These are phyloP conservation scores for Parachlorella kessleri DNA, from an alignment of 139 green algal species.

Conservation along the genomic window DNA sequence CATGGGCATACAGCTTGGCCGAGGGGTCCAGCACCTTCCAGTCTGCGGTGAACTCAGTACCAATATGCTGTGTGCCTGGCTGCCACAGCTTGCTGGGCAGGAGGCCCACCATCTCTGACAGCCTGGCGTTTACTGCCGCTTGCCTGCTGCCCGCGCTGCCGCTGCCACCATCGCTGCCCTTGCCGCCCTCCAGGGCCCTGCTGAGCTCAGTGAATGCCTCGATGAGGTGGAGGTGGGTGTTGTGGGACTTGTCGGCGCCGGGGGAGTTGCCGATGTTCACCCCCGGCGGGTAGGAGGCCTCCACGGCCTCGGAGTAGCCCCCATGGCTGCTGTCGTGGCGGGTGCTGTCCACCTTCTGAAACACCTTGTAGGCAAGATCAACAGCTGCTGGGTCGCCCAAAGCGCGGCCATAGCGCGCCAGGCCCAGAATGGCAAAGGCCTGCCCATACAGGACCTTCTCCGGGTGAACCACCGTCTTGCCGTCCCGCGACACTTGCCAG, in stretches of 20 bases:
- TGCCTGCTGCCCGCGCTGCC: too few relatives aligned
- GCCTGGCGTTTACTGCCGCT: too few relatives aligned
- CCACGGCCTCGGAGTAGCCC: not conserved
- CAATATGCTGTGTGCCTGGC: not conserved
- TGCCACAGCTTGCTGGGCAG: not conserved
- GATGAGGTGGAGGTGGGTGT: not conserved
- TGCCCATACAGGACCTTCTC: not conserved
- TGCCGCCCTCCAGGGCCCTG: not conserved
- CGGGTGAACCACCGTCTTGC: not conserved
- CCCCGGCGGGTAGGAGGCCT: not conserved
- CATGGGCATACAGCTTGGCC: not conserved
- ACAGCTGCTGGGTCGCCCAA: not conserved
- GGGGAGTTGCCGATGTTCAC: not conserved
- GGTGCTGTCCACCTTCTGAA: not conserved
- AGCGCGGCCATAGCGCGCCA: not conserved
- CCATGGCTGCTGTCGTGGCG: not conserved
- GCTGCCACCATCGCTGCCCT: too few relatives aligned
- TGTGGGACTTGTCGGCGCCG: not conserved
- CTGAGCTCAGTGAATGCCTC: slow-evolving; percentile 2
- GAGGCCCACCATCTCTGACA: slow-evolving; percentile 5
- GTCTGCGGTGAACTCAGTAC: not conserved
- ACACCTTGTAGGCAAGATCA: not conserved
- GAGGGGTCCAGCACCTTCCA: not conserved
- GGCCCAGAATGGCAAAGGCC: slow-evolving; percentile 1
- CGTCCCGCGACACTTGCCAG: not conserved